Conservation (phyloP, 1,284 basidiomycete species). For the Moniliophthora roreri region DNA sequence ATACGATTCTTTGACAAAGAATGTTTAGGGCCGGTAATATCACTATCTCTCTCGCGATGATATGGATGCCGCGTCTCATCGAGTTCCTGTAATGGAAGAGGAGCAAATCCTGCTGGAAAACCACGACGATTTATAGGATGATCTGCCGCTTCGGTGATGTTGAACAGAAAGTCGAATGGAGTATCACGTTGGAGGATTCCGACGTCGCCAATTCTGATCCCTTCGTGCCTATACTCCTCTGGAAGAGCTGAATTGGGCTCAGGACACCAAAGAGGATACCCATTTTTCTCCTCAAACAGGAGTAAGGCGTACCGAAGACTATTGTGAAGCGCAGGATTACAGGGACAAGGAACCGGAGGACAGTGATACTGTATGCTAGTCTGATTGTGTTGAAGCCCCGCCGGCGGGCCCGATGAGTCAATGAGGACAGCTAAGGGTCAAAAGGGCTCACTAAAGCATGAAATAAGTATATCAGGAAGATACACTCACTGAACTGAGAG, state of each 20-base stretch:
- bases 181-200: conserved; percentile 28
- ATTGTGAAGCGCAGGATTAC: conserved; percentile 3
- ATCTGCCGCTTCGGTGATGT: conserved; percentile 25
- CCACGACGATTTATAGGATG: conserved; percentile 19
- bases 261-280: conserved; percentile 33
- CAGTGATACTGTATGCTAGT: too few relatives aligned
- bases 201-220: conserved; percentile 30
- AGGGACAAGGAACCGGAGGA: not conserved
- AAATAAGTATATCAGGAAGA: too few relatives aligned
- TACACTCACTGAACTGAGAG: too few relatives aligned
- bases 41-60: conserved; percentile 7
- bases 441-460: too few relatives aligned
- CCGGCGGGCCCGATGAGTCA: too few relatives aligned
- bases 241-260: conserved; percentile 21
- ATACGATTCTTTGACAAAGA: not conserved
- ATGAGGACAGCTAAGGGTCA: too few relatives aligned
- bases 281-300: conserved; percentile 17
- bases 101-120: conserved; percentile 21
- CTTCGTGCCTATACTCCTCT: conserved; percentile 22
- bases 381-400: too few relatives aligned
- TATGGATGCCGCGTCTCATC: conserved; percentile 15
- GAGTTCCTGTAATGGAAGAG: conserved; percentile 6
- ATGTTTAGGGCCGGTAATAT: not conserved
- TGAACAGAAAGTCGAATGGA: conserved; percentile 34
- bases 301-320: conserved; percentile 5